Conservation (phyloP, 2,329 filamentous ascomycete species). For the Talaromyces sp. region DNA sequence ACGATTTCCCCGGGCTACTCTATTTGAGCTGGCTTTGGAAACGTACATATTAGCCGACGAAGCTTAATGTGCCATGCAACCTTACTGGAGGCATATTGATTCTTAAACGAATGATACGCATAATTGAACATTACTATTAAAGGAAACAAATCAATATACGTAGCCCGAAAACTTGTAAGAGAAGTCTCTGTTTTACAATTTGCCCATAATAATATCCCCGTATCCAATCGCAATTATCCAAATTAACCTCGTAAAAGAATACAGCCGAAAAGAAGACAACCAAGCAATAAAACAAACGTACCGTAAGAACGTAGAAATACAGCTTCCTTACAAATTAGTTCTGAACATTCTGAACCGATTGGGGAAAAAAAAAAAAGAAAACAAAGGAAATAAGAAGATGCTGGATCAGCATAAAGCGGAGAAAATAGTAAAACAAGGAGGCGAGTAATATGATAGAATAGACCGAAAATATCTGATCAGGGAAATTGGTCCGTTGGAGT, state of each 20-base stretch:
- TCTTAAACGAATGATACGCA: not conserved
- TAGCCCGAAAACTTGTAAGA: not conserved
- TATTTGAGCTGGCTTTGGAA: not conserved
- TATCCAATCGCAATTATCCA: not conserved
- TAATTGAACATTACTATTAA: not conserved
- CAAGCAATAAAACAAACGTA: not conserved
- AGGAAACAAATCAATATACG: not conserved
- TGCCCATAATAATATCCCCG: not conserved
- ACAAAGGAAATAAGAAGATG: not conserved
- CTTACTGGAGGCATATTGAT: not conserved
- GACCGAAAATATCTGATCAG: constrained; percentile 11
- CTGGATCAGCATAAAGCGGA: not conserved
- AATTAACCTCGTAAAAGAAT: not conserved
- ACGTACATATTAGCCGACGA: not conserved
- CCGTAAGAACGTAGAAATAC: not conserved
- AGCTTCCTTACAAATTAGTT: not conserved
- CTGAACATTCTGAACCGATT: not conserved
- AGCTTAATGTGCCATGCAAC: not conserved
- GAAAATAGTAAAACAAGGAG: not conserved
- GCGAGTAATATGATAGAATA: not conserved
- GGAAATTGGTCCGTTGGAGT: not conserved
- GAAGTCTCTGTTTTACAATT: not conserved
- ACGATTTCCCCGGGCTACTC: not conserved
- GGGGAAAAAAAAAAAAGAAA: too few species aligned
- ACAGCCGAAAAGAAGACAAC: not conserved